Conservation (phyloP, 441 rosid species). For the Populus trichocarpa region DNA sequence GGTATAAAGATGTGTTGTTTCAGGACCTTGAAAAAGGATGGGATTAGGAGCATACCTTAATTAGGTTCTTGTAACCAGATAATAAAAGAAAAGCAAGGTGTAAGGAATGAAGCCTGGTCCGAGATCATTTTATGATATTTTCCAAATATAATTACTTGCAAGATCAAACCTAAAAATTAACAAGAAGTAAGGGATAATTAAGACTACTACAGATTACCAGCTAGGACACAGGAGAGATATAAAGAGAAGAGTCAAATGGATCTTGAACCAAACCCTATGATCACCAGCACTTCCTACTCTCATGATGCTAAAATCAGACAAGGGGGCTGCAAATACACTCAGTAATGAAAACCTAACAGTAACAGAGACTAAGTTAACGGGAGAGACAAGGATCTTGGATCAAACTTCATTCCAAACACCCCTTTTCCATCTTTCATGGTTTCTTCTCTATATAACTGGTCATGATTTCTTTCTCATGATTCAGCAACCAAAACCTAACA, state of each 20-base stretch:
- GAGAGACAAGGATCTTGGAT: slow-evolving; percentile 42
- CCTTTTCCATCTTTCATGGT: slow-evolving; percentile 37
- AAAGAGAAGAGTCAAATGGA: neutral
- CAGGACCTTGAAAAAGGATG: neutral
- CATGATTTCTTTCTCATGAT: slow-evolving; percentile 7
- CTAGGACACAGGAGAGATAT: neutral
- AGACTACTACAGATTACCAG: neutral
- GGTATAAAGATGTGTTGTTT: neutral
- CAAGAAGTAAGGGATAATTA: neutral
- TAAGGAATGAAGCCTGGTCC: slow-evolving; percentile 94
- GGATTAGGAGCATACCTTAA: slow-evolving; percentile 3
- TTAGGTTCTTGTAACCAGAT: neutral
- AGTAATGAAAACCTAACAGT: neutral
- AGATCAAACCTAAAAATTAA: neutral
- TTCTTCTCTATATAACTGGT: neutral
- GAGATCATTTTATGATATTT: slow-evolving; percentile 42
- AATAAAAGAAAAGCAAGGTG: slow-evolving; percentile 42
- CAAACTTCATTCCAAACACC: slow-evolving; percentile 82
- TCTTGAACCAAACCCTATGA: neutral
- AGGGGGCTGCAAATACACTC: too few relatives aligned
- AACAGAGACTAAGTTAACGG: neutral
- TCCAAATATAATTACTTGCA: neutral
- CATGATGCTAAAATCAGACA: neutral
- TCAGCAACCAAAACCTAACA: slow-evolving; percentile 32
- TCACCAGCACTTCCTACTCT: neutral